phyloP scores from a whole-genome alignment of 345 rosid species.

The Eucalyptus regnans region DNA sequence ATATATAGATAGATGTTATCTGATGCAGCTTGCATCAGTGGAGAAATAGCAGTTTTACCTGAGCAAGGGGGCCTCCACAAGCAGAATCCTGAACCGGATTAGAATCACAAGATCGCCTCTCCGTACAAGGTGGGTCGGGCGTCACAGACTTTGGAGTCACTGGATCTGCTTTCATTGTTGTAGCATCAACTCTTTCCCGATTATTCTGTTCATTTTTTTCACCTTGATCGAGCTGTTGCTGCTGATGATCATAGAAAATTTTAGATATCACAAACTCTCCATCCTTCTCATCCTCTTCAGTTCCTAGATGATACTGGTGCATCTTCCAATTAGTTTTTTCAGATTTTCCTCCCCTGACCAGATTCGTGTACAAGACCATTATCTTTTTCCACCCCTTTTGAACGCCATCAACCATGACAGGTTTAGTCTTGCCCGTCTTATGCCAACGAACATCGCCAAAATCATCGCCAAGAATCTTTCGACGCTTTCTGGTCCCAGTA shows the following conservation, averaged over 20 bases:
- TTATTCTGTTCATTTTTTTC: constrained; percentile 48
- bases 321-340: constrained; percentile 94
- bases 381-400: constrained; percentile 85
- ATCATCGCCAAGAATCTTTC: constrained; percentile 80
- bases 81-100: constrained; percentile 7
- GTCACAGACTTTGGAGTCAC: constrained; percentile 60
- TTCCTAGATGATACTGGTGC: constrained; percentile 97
- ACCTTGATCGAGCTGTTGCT: constrained; percentile 35
- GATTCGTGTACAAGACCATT: constrained; percentile 74
- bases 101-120: constrained; percentile 18
- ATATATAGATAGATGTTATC: not conserved
- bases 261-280: constrained; percentile 81
- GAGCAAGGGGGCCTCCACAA: constrained; percentile 7
- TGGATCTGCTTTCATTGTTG: constrained; percentile 48
- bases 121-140: constrained; percentile 51
- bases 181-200: constrained; percentile 16
- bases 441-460: constrained; percentile 93
- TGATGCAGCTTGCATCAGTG: not conserved
- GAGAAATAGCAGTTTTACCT: constrained; percentile 26
- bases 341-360: constrained; percentile 50
- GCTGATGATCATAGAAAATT: constrained; percentile 51
- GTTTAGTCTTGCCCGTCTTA: constrained; percentile 87
- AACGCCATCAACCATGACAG: constrained; percentile 64
- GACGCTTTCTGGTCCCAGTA: constrained; percentile 86
- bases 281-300: constrained; percentile 79